Evolutionary conservation across 1,284 basidiomycete species (phyloP), one percentile per base, ranked within the genome.

Genomic region (Rhodotorula sp.): DNA sequence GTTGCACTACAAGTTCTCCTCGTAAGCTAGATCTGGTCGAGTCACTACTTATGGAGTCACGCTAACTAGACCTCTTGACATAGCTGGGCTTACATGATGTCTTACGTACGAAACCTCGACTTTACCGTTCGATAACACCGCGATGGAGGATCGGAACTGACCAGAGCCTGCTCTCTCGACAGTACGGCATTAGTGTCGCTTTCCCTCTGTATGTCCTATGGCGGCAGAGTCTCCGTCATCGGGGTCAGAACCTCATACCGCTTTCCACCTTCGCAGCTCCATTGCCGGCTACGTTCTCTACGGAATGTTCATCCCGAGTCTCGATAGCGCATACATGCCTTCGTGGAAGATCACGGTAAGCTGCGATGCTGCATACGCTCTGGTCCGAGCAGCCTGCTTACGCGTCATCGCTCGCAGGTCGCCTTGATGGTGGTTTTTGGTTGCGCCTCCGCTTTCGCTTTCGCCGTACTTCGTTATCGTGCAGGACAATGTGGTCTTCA

Each of bases 1-100:
- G 0, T 83, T 90, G 0, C 90, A 92, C 81, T 92, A 92, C 85
- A 93, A 93, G 84, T 85, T 92, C 79, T 79, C 71, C 39, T 26
- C 54, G 12, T 47, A 7, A 8, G 21, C 16, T 6, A 5, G 29
- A 20, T 34, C n/a, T 51, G 10, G 3, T 10, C 21, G 29, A n/a
- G 3, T 31, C 1, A 18, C 21, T 59, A 47, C 47, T 39, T 62
- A 14, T 90, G 90, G 0, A 83, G 90, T 0, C 90, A 92, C 81
- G 91, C 91, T 85, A 92, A 92, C 84, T 85, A 91, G 78, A 78
- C 71, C 69, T 78, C 79, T 71, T 60, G 48, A 49, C 48, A 49
- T 14, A 18, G 49, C 18, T 23, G 31, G 51, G 60, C 80, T 85
- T 90, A 93, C 82, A 92, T 93, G 88, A 92, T 91, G 82, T 91